These are phyloP conservation scores for Cardamine chenopodiifolia DNA, from an alignment of 345 rosid genomes.

Conservation along the genomic window DNA sequence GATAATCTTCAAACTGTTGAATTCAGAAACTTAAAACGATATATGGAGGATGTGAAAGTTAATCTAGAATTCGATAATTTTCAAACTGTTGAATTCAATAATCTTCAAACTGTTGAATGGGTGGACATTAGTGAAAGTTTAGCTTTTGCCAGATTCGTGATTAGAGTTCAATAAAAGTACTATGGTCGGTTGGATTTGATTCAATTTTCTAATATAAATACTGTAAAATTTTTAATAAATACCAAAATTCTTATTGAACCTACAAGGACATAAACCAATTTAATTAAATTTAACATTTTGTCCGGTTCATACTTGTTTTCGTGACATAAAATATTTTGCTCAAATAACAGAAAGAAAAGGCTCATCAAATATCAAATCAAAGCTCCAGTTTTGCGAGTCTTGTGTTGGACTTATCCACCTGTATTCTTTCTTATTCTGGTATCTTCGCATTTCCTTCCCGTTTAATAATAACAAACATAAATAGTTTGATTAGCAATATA, in stretches of 20 bases:
- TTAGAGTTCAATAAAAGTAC: neutral
- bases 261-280: neutral
- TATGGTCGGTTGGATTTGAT: neutral
- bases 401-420: conserved; percentile 31
- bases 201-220: neutral
- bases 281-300: neutral
- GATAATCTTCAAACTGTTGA: too few relatives aligned
- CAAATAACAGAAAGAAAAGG: conserved; percentile 4
- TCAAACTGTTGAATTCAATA: too few relatives aligned
- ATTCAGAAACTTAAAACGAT: too few relatives aligned
- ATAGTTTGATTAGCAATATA: neutral
- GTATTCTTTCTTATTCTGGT: conserved; percentile 39
- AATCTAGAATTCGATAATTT: too few relatives aligned
- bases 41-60: too few relatives aligned
- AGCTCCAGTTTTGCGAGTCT: conserved; percentile 20
- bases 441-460: neutral
- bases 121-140: too few relatives aligned
- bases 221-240: neutral
- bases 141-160: conserved; percentile 12
- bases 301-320: neutral
- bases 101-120: too few relatives aligned
- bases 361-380: conserved; percentile 42
- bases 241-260: neutral
- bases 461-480: neutral
- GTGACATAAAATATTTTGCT: neutral